Evolutionary conservation across 768 basidiomycete species (phyloP).

Genomic region (Tricholoma terreum): DNA sequence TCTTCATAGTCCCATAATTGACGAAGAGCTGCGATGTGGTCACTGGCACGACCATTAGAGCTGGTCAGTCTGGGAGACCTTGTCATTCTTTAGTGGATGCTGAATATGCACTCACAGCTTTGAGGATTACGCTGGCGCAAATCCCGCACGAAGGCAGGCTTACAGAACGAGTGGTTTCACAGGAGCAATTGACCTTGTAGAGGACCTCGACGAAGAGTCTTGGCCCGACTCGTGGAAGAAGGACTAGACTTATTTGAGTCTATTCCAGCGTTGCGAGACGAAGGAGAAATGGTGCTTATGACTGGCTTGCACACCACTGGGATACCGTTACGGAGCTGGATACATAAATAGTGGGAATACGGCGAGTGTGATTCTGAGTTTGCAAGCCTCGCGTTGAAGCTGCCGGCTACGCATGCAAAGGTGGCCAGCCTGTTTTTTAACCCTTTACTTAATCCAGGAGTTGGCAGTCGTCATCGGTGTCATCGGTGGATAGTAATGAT

Average conservation of each 20-base stretch:
- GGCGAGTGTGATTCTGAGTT: too few relatives aligned
- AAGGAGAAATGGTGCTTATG: slow-evolving; percentile 6
- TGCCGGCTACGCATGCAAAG: too few relatives aligned
- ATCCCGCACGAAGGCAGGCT: slow-evolving; percentile 4
- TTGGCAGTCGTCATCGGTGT: too few relatives aligned
- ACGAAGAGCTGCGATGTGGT: background rate
- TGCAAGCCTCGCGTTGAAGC: too few relatives aligned
- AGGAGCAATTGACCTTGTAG: slow-evolving; percentile 9
- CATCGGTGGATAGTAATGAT: too few relatives aligned
- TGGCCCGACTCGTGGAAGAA: slow-evolving; percentile 11
- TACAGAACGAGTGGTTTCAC: slow-evolving; percentile 11
- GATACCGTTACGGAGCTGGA: too few relatives aligned
- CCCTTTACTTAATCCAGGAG: too few relatives aligned
- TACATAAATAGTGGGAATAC: too few relatives aligned
- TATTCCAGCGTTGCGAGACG: slow-evolving; percentile 8
- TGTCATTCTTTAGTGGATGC: background rate
- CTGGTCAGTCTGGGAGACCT: background rate
- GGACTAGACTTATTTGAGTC: slow-evolving; percentile 6
- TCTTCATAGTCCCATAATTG: background rate
- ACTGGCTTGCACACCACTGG: slow-evolving; percentile 14
- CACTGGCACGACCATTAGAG: background rate
- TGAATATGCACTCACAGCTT: slow-evolving; percentile 1
- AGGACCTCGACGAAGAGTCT: slow-evolving; percentile 9
- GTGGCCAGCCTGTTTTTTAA: too few relatives aligned
- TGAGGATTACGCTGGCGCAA: slow-evolving; percentile 9